A percentile compares a stretch with the other conserved stretches of the same genome.
These are phyloP conservation scores for Mycena albidolilacea DNA, from an alignment of 768 basidiomycete genomes.

Conservation along the genomic window DNA sequence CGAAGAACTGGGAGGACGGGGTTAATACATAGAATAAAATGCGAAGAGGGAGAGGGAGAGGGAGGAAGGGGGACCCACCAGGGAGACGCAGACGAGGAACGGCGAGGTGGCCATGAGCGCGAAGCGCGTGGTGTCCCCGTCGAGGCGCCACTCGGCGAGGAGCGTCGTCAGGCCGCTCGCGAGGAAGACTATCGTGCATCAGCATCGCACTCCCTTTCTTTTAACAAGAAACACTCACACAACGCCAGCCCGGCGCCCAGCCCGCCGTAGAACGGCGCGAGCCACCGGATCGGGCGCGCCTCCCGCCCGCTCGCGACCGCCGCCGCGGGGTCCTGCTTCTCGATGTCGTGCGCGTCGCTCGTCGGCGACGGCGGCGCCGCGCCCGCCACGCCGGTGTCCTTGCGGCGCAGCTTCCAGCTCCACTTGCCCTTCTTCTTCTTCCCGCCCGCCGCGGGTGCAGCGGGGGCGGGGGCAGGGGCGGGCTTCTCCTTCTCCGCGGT, in stretches of 20 bases:
- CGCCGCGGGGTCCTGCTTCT: constrained; percentile 44
- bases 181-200: constrained; percentile 70
- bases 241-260: constrained; percentile 74
- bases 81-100: constrained; percentile 81
- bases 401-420: constrained; percentile 61
- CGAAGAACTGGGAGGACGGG: too few species aligned
- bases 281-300: constrained; percentile 67
- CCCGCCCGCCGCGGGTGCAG: constrained; percentile 25
- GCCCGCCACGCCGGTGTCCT: constrained; percentile 59
- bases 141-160: constrained; percentile 78
- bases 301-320: constrained; percentile 41
- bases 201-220: too few species aligned
- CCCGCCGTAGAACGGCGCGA: constrained; percentile 84
- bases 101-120: constrained; percentile 76
- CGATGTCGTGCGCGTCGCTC: not conserved
- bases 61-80: constrained; percentile 61
- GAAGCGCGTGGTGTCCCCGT: constrained; percentile 75
- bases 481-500: constrained; percentile 51
- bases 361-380: not conserved
- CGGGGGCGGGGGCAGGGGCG: constrained; percentile 38
- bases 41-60: not conserved
- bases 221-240: constrained; percentile 40
- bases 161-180: constrained; percentile 71
- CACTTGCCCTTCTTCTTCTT: constrained; percentile 53
- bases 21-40: too few species aligned